Evolutionary conservation across 768 basidiomycete species (phyloP), one percentile per base, ranked within the genome.

Genomic region (Mycena indigotica): DNA sequence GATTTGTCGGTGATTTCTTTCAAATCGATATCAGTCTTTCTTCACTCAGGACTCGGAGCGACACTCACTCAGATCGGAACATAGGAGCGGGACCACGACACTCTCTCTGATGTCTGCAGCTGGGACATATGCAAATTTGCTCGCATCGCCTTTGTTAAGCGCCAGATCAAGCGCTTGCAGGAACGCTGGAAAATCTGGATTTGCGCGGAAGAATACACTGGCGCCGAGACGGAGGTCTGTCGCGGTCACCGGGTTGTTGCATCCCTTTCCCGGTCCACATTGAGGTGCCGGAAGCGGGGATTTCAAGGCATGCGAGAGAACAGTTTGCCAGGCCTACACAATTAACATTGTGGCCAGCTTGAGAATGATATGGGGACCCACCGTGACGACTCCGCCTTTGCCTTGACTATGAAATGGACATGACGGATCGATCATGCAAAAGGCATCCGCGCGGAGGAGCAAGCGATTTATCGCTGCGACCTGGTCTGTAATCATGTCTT

Each of bases 361-460:
- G 29, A n/a, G 19, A 3, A 41, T 30, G 1, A 10, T 2, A 8
- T 13, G 30, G 1, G 25, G n/a, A 17, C 28, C 10, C 29, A 62
- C 56, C 68, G 84, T 8, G 76, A 82, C 3, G 77, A 75, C 66
- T 59, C 57, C 59, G 21, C 65, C 63, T 21, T 65, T 66, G 0
- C 65, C 65, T 35, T 64, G 57, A 0, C 50, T 40, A 32, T 64
- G 52, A 38, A 66, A 66, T 1, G 65, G 65, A 44, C 65, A 66
- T 2, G 60, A 26, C 1, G 60, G 10, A 35, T 66, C 58, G 19
- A 28, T 25, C 16, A 55, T 24, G 40, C 65, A 66, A 49, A 56
- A 65, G 3, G 58, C 65, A 45, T 66, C 65, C 2, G 65, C 57
- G 15, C 65, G 63, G 2, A 50, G 50, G 16, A 66, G 53, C 2